Base-by-base conservation (phyloP, 805 yeast species). In the Lachancea sp. region DNA sequence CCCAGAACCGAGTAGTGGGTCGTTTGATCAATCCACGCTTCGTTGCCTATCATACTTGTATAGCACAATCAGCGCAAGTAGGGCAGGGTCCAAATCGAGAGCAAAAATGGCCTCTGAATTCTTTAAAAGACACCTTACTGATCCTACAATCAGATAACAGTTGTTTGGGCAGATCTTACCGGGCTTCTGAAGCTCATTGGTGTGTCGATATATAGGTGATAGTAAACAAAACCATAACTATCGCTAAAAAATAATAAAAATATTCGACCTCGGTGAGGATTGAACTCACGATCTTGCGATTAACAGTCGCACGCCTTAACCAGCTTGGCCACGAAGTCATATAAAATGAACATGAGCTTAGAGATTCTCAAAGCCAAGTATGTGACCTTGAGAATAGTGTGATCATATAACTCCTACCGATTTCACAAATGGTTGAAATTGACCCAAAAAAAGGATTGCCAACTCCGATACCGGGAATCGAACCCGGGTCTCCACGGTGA, bases 231-330 rank as follows among this genome's bases (percentile, higher is more conserved):
- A 21, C 16, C 11, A n/a, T n/a, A 30, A 30, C 8, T 30, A 13
- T 7, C 30, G n/a, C 8, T 8, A 28, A 28, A 28, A 36, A 37
- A 30, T 12, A 39, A 25, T 18, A 26, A 18, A 23, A 33, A 19
- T 40, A 41, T 45, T 17, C 75, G 75, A 71, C 74, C 75, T 59
- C 72, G 68, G 76, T 59, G 75, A 71, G 76, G 76, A 62, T 71
- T 64, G 76, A 71, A 71, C 76, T 71, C 75, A 59, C 76, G 77
- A 69, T 71, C 77, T 71, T 72, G 75, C 75, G 77, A 71, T 72
- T 72, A 71, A 71, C 76, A 71, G 76, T 71, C 76, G 75, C 74
- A 70, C 73, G 75, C 75, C 75, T 71, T 70, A 70, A 65, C 75
- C 75, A 70, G 64, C 75, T 71, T 71, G 75, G 75, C 75, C 75